Evolutionary conservation across 2,329 filamentous ascomycete genomes (phyloP).

Genomic region (Neofusicoccum parvum): DNA sequence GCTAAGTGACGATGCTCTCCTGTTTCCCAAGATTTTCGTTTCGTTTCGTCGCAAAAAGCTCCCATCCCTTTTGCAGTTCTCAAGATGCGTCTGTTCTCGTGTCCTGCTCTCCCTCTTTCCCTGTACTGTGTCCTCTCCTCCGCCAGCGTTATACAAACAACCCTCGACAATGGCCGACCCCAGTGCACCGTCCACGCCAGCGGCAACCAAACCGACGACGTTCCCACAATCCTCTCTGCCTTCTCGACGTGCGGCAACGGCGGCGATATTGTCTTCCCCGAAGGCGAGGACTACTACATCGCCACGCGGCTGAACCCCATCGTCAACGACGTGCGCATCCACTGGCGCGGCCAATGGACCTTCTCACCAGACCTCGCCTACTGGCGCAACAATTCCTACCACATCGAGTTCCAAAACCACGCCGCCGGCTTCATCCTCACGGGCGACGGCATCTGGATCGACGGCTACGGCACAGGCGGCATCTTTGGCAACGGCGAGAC

Average conservation of each 20-base stretch:
- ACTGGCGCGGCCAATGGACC: constrained; percentile 57
- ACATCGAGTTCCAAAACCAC: constrained; percentile 59
- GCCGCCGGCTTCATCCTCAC: constrained; percentile 55
- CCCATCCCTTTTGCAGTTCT: not conserved
- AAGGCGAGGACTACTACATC: constrained; percentile 55
- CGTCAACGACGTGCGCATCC: constrained; percentile 53
- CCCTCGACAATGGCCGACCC: constrained; percentile 22
- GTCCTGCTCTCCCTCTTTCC: not conserved
- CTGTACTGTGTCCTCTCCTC: not conserved
- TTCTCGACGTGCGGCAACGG: constrained; percentile 45
- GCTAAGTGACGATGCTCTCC: not conserved
- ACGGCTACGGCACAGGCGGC: constrained; percentile 56
- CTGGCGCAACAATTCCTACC: constrained; percentile 58
- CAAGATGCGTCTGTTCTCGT: constrained; percentile 8
- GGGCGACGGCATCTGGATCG: constrained; percentile 53
- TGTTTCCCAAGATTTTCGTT: not conserved
- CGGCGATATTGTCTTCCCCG: constrained; percentile 54
- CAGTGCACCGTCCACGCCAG: constrained; percentile 45
- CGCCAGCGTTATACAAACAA: not conserved
- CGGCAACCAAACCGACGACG: constrained; percentile 42
- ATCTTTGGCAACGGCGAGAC: constrained; percentile 58
- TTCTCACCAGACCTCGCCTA: constrained; percentile 56
- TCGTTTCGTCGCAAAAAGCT: not conserved
- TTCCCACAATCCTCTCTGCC: constrained; percentile 45
- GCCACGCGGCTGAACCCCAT: constrained; percentile 53